phyloP scores from a whole-genome alignment of 495 filamentous ascomycete species.

The Terfezia boudieri region DNA sequence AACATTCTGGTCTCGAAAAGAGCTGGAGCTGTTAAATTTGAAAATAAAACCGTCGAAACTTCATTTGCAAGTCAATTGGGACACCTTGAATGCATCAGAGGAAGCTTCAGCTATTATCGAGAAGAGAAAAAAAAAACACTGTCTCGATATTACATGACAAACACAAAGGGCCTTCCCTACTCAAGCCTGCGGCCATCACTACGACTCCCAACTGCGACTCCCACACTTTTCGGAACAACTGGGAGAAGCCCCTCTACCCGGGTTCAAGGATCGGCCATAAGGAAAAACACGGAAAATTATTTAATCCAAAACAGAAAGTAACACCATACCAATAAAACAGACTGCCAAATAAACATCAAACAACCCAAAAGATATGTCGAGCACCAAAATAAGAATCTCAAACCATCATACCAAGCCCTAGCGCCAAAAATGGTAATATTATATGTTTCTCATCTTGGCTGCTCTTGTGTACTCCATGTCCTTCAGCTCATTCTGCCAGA shows the following conservation, averaged over 20 bases:
- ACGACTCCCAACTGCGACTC: background rate
- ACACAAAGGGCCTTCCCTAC: background rate
- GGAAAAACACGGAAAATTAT: background rate
- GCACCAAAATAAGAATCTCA: background rate
- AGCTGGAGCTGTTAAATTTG: too few relatives aligned
- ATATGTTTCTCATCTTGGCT: conserved; percentile 10
- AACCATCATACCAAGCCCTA: background rate
- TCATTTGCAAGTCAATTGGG: background rate
- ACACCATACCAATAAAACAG: too few relatives aligned
- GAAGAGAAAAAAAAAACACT: background rate
- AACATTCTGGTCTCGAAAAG: too few relatives aligned
- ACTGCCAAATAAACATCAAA: background rate
- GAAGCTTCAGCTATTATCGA: background rate
- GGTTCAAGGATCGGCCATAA: background rate
- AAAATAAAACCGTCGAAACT: background rate
- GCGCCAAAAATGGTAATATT: background rate
- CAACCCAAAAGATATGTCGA: background rate
- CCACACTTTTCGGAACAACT: too few relatives aligned
- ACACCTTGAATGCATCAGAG: background rate
- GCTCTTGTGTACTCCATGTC: conserved; percentile 19
- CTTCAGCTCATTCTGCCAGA: conserved; percentile 19
- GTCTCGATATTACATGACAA: background rate
- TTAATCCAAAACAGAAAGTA: too few relatives aligned
- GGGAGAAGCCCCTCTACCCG: background rate
- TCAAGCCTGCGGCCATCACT: background rate